Evolutionary conservation across 1,284 basidiomycete genomes (phyloP).

Genomic region (Cryptococcus sp.): DNA sequence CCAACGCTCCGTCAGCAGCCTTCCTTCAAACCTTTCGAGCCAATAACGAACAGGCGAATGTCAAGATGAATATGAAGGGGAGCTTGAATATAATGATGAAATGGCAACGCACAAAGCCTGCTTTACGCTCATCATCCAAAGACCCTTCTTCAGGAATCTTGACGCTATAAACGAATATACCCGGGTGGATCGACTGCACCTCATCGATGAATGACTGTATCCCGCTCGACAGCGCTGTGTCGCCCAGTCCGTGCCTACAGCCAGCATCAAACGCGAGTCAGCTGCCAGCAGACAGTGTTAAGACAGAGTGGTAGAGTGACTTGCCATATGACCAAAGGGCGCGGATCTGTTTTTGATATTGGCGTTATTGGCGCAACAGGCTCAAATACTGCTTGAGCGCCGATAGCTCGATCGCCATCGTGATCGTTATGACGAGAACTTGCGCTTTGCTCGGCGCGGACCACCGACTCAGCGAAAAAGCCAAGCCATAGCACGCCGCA

Average conservation of each 20-base stretch:
- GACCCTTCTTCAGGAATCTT: slow-evolving; percentile 68
- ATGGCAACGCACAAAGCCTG: slow-evolving; percentile 68
- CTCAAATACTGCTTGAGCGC: too few species aligned
- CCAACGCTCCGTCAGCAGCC: background rate
- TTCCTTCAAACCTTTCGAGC: background rate
- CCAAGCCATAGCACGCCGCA: too few species aligned
- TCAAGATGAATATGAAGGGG: background rate
- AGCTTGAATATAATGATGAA: background rate
- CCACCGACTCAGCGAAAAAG: too few species aligned
- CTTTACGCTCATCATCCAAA: slow-evolving; percentile 66
- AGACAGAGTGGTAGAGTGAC: background rate
- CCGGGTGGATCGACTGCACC: slow-evolving; percentile 72
- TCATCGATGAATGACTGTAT: slow-evolving; percentile 64
- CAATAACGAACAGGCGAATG: background rate
- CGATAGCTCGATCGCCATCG: too few species aligned
- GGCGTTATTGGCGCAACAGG: too few species aligned
- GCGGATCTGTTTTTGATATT: slow-evolving; percentile 28
- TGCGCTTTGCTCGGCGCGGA: too few species aligned
- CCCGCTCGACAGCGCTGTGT: slow-evolving; percentile 55
- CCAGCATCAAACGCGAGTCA: background rate
- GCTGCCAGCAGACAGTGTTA: background rate
- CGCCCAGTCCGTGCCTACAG: slow-evolving; percentile 84
- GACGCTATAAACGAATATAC: slow-evolving; percentile 82
- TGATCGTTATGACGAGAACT: too few species aligned
- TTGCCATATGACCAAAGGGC: slow-evolving; percentile 79